These are phyloP conservation scores for Cercospora sp. DNA, from an alignment of 2,329 filamentous ascomycete species.

Conservation along the genomic window DNA sequence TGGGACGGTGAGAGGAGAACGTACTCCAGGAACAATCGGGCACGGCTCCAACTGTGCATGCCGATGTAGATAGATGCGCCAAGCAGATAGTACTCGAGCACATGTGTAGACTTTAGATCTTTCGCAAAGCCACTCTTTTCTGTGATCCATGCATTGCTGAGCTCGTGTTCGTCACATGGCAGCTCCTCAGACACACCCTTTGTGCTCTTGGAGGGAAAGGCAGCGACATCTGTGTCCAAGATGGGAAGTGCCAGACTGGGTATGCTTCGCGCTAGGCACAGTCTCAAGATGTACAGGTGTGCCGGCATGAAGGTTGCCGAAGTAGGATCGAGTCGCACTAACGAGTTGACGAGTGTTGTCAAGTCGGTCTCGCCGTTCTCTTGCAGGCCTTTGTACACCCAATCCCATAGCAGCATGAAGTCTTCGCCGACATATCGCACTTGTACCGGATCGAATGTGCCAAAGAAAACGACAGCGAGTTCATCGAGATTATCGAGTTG, in stretches of 20 bases:
- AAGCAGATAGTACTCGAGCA: slow-evolving; percentile 58
- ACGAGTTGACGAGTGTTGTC: slow-evolving; percentile 49
- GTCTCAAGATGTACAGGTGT: slow-evolving; percentile 59
- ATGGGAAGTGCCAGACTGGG: slow-evolving; percentile 60
- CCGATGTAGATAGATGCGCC: slow-evolving; percentile 52
- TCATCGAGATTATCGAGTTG: slow-evolving; percentile 48
- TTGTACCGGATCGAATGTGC: slow-evolving; percentile 55
- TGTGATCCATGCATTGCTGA: slow-evolving; percentile 61
- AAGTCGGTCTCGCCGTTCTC: slow-evolving; percentile 2
- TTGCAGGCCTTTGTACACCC: slow-evolving; percentile 22
- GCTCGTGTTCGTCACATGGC: slow-evolving; percentile 43
- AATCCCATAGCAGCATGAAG: slow-evolving; percentile 49
- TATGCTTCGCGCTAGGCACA: slow-evolving; percentile 57
- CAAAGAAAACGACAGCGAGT: slow-evolving; percentile 50
- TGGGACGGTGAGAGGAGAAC: slow-evolving; percentile 66
- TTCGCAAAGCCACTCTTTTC: slow-evolving; percentile 57
- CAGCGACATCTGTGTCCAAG: slow-evolving; percentile 65
- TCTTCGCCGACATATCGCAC: slow-evolving; percentile 55
- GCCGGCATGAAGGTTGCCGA: slow-evolving; percentile 65
- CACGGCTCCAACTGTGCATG: slow-evolving; percentile 44
- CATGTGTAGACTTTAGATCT: slow-evolving; percentile 51
- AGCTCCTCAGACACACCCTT: slow-evolving; percentile 43
- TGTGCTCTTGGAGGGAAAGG: slow-evolving; percentile 53
- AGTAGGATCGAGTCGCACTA: slow-evolving; percentile 66
- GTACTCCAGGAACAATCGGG: slow-evolving; percentile 50